Evolutionary conservation across 2,329 filamentous ascomycete genomes (phyloP).

Genomic region (Chaetothyriales sp.): DNA sequence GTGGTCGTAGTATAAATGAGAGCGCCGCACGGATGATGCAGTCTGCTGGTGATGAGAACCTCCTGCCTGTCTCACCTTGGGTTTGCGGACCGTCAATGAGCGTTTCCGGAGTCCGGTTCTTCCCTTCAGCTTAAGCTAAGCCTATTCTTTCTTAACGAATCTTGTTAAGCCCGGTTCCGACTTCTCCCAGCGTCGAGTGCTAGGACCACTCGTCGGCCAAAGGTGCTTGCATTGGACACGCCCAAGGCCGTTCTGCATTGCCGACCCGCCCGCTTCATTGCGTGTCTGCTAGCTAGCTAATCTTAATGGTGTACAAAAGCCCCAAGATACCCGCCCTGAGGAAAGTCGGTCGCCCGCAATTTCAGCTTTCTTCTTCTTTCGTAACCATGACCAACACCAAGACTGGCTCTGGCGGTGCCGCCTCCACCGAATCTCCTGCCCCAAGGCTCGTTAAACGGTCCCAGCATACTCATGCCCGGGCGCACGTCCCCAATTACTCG

Average conservation of each 20-base stretch:
- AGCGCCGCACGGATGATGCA: not conserved
- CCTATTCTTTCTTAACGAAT: not conserved
- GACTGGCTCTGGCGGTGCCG: constrained; percentile 4
- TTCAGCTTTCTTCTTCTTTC: constrained; percentile 3
- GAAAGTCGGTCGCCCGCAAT: not conserved
- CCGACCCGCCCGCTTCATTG: not conserved
- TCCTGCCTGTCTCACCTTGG: no score
- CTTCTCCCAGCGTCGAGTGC: not conserved
- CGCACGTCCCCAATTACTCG: constrained; percentile 15
- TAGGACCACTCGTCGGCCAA: not conserved
- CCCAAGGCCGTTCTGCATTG: not conserved
- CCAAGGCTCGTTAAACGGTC: constrained; percentile 7
- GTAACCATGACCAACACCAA: constrained; percentile 8
- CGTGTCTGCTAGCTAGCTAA: not conserved
- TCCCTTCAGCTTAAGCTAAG: not conserved
- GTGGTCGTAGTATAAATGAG: no score
- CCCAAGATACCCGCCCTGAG: constrained; percentile 7
- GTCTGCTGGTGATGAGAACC: not conserved
- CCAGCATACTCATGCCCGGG: constrained; percentile 13
- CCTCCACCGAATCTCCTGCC: constrained; percentile 5
- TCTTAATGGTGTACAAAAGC: constrained; percentile 13
- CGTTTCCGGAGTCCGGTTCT: not conserved
- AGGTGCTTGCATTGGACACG: not conserved
- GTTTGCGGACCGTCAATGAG: not conserved
- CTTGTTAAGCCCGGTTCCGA: not conserved